phyloP scores from a whole-genome alignment of 2,329 filamentous ascomycete genomes.

The Paecilomyces fulvus region DNA sequence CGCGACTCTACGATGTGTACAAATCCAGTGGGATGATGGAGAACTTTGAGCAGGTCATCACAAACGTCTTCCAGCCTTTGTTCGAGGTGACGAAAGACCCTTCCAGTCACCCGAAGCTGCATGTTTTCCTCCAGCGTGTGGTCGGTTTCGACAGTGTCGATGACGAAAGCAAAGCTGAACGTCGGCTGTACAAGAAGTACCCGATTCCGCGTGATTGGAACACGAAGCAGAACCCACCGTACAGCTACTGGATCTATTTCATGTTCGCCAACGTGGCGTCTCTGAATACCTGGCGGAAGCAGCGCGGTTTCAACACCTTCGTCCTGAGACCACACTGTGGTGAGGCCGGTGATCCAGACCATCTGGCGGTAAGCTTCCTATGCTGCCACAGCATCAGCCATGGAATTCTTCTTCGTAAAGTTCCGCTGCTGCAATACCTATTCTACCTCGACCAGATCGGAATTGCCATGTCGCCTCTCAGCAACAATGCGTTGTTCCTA shows the following conservation, averaged over 20 bases:
- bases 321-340: slow-evolving; percentile 88
- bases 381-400: slow-evolving; percentile 97
- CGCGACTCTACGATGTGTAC: slow-evolving; percentile 91
- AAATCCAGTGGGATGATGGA: slow-evolving; percentile 81
- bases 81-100: slow-evolving; percentile 93
- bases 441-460: slow-evolving; percentile 98
- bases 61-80: slow-evolving; percentile 85
- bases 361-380: slow-evolving; percentile 81
- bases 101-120: slow-evolving; percentile 77
- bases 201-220: slow-evolving; percentile 83
- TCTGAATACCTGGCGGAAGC: slow-evolving; percentile 83
- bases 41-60: slow-evolving; percentile 81
- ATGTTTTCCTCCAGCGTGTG: slow-evolving; percentile 88
- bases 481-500: slow-evolving; percentile 93
- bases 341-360: slow-evolving; percentile 93
- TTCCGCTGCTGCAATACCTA: slow-evolving; percentile 88
- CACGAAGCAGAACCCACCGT: slow-evolving; percentile 90
- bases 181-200: slow-evolving; percentile 90
- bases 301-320: slow-evolving; percentile 92
- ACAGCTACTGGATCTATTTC: slow-evolving; percentile 99
- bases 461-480: slow-evolving; percentile 97
- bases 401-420: slow-evolving; percentile 83
- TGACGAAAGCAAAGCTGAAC: slow-evolving; percentile 94
- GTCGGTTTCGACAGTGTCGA: slow-evolving; percentile 97
- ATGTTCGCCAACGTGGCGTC: slow-evolving; percentile 90